phyloP scores from a whole-genome alignment of 2,329 filamentous ascomycete species.

The Dactylellina haptotyla region DNA sequence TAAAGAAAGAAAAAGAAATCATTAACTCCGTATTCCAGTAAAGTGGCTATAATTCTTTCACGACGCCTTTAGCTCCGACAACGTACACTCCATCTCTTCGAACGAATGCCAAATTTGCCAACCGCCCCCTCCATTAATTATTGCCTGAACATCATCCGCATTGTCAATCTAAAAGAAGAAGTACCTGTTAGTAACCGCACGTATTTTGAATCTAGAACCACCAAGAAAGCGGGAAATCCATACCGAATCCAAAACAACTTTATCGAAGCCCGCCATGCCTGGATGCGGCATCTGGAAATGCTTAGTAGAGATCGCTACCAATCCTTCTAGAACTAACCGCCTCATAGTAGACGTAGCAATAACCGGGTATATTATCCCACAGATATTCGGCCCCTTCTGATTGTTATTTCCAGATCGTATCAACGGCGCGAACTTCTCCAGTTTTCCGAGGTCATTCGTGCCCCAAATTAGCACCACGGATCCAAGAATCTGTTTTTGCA shows the following conservation, averaged over 20 bases:
- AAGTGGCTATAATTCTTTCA: conserved; percentile 6
- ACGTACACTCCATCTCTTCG: conserved; percentile 48
- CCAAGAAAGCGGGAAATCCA: neutral
- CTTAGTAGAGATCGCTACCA: conserved; percentile 36
- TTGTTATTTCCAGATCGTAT: conserved; percentile 1
- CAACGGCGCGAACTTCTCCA: conserved; percentile 47
- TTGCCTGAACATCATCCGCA: conserved; percentile 25
- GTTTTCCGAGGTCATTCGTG: conserved; percentile 39
- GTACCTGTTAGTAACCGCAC: neutral
- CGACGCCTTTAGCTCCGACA: conserved; percentile 34
- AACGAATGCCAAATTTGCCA: conserved; percentile 51
- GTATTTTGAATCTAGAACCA: neutral
- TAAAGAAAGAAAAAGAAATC: neutral
- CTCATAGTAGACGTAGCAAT: conserved; percentile 18
- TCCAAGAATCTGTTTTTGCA: conserved; percentile 42
- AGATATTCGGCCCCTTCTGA: conserved; percentile 13
- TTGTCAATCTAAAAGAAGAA: conserved; percentile 17
- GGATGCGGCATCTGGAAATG: conserved; percentile 51
- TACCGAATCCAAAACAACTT: conserved; percentile 47
- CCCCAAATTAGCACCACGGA: conserved; percentile 41
- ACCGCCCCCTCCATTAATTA: conserved; percentile 23
- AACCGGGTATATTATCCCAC: conserved; percentile 41
- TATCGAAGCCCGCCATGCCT: conserved; percentile 27
- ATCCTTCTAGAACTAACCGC: conserved; percentile 24
- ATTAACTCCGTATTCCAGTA: neutral